These are phyloP conservation scores for Cladosporium velox DNA, from an alignment of 2,329 filamentous ascomycete genomes.

Conservation along the genomic window DNA sequence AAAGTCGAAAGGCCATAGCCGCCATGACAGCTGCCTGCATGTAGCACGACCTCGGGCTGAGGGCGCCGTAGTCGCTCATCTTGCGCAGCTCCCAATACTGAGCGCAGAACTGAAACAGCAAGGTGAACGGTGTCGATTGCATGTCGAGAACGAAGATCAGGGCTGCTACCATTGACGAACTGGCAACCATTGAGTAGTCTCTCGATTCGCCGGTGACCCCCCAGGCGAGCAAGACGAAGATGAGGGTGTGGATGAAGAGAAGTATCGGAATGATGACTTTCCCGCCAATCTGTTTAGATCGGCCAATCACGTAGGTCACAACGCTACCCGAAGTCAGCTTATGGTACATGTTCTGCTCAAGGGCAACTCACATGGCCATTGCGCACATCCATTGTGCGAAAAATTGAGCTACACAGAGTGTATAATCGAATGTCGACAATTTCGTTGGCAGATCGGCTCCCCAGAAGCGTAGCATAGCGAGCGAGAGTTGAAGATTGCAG, in stretches of 20 bases:
- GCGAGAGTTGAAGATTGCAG: background rate
- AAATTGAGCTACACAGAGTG: background rate
- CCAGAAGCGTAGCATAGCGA: background rate
- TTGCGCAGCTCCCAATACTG: slow-evolving; percentile 4
- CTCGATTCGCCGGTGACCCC: background rate
- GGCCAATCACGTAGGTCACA: background rate
- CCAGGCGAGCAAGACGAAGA: background rate
- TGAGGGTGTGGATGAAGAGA: background rate
- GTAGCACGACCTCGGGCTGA: background rate
- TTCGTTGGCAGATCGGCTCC: background rate
- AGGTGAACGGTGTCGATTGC: background rate
- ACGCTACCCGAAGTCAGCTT: background rate
- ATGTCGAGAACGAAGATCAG: background rate
- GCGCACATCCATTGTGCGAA: slow-evolving; percentile 1
- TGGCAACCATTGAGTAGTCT: background rate
- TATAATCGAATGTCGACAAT: background rate
- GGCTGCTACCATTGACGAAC: background rate
- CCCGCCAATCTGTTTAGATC: background rate
- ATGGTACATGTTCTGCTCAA: background rate
- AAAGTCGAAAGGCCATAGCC: background rate
- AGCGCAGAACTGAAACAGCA: background rate
- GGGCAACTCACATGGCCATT: background rate
- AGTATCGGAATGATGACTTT: background rate
- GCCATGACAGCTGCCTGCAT: background rate
- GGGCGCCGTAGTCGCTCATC: background rate